Conservation (phyloP, 169 alveolate species). For the Neospora caninum region DNA sequence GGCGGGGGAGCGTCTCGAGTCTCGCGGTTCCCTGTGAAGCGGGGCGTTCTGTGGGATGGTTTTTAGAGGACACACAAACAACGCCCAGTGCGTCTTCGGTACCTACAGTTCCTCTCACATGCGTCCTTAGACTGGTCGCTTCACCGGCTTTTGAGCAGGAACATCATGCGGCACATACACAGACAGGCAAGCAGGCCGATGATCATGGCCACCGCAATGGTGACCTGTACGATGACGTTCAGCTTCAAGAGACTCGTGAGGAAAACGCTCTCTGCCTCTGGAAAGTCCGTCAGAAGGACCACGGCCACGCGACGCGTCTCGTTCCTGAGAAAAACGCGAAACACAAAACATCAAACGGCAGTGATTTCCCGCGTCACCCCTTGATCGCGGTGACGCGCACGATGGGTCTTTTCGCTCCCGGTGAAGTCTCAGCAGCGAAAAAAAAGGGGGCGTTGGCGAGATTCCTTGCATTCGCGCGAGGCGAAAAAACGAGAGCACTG, state of each 20-base stretch:
- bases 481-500: too few relatives aligned
- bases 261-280: slow-evolving; percentile 48
- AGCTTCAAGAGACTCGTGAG: slow-evolving; percentile 32
- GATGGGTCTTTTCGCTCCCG: too few relatives aligned
- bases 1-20: too few relatives aligned
- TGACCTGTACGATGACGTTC: slow-evolving; percentile 36
- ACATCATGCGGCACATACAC: slow-evolving; percentile 67
- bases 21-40: too few relatives aligned
- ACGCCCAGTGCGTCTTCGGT: too few relatives aligned
- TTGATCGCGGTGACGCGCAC: neutral
- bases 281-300: slow-evolving; percentile 57
- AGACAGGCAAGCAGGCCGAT: slow-evolving; percentile 59
- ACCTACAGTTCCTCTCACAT: too few relatives aligned
- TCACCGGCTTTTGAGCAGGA: slow-evolving; percentile 37
- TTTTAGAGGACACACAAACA: too few relatives aligned
- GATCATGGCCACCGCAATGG: slow-evolving; percentile 61
- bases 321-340: slow-evolving; percentile 28
- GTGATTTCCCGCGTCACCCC: neutral
- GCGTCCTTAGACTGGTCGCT: too few relatives aligned
- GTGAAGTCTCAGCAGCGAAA: too few relatives aligned
- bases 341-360: neutral
- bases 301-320: slow-evolving; percentile 57
- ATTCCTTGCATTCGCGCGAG: too few relatives aligned
- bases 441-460: too few relatives aligned
- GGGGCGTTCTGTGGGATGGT: too few relatives aligned